These are phyloP conservation scores for Sporisorium sorghi DNA, from an alignment of 1,284 basidiomycete species.

Conservation along the genomic window DNA sequence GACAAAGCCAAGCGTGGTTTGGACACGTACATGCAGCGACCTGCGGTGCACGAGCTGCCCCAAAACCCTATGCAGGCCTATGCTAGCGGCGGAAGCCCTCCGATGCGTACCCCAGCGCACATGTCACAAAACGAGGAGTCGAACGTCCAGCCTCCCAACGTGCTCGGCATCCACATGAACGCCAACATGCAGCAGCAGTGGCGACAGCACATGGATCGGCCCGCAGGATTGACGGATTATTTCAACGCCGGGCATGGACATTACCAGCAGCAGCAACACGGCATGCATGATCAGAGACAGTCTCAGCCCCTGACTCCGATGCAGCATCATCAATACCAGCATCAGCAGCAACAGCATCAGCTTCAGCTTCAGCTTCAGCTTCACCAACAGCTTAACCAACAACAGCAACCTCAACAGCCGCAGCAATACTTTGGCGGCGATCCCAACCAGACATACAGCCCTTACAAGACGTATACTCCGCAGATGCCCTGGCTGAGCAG, in stretches of 20 bases:
- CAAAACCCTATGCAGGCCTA: conserved; percentile 23
- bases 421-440: conserved; percentile 5
- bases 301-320: background rate
- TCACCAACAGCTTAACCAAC: background rate
- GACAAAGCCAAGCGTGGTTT: conserved; percentile 23
- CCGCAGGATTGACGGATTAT: background rate
- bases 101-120: background rate
- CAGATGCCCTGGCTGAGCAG: conserved; percentile 8
- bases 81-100: conserved; percentile 1
- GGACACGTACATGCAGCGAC: conserved; percentile 13
- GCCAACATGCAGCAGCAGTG: conserved; percentile 13
- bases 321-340: conserved; percentile 9
- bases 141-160: conserved; percentile 3
- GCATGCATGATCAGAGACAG: conserved; percentile 1
- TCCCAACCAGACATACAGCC: conserved; percentile 2
- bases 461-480: conserved; percentile 24
- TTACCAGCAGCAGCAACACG: conserved; percentile 5
- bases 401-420: conserved; percentile 1
- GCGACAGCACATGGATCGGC: conserved; percentile 13
- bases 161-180: conserved; percentile 28
- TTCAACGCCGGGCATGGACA: background rate
- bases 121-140: background rate
- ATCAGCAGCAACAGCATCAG: conserved; percentile 1
- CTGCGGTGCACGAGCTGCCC: conserved; percentile 13
- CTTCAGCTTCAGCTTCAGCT: conserved; percentile 6